A percentile compares a stretch with the other conserved stretches of the same genome.
Evolutionary conservation across 345 rosid species (phyloP).

Genomic region (Clarkia xantiana): DNA sequence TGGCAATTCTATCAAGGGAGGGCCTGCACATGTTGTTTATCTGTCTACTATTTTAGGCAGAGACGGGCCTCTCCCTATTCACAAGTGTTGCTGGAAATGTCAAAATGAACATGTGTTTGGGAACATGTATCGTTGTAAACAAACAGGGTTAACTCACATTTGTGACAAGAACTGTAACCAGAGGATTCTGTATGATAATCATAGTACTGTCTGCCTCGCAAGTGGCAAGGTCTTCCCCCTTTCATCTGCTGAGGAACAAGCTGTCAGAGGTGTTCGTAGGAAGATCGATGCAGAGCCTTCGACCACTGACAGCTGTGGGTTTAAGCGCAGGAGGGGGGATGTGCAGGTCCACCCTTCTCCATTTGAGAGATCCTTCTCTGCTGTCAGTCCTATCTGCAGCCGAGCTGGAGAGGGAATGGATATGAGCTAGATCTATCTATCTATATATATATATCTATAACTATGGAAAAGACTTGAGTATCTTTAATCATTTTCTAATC

Average conservation of each 20-base stretch:
- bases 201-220: constrained; percentile 79
- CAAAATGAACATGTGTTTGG: constrained; percentile 75
- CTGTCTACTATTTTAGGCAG: constrained; percentile 81
- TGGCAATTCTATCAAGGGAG: constrained; percentile 51
- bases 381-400: constrained; percentile 85
- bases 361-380: constrained; percentile 83
- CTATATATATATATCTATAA: constrained; percentile 8
- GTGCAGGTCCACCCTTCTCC: constrained; percentile 70
- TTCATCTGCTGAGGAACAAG: constrained; percentile 66
- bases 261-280: constrained; percentile 89
- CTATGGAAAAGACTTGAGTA: constrained; percentile 11
- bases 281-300: constrained; percentile 74
- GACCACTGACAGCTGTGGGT: constrained; percentile 55
- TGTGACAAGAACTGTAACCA: constrained; percentile 99
- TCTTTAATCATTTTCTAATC: constrained; percentile 5
- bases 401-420: constrained; percentile 96
- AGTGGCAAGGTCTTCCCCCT: constrained; percentile 75
- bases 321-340: constrained; percentile 70
- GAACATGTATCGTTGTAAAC: constrained; percentile 86
- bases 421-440: constrained; percentile 40
- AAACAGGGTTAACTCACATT: constrained; percentile 84
- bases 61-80: constrained; percentile 50
- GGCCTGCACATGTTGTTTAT: constrained; percentile 71
- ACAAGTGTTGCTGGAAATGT: constrained; percentile 94
- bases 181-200: constrained; percentile 93